phyloP scores from a whole-genome alignment of 768 basidiomycete genomes.

The Leucosporidium creatinivorum region DNA sequence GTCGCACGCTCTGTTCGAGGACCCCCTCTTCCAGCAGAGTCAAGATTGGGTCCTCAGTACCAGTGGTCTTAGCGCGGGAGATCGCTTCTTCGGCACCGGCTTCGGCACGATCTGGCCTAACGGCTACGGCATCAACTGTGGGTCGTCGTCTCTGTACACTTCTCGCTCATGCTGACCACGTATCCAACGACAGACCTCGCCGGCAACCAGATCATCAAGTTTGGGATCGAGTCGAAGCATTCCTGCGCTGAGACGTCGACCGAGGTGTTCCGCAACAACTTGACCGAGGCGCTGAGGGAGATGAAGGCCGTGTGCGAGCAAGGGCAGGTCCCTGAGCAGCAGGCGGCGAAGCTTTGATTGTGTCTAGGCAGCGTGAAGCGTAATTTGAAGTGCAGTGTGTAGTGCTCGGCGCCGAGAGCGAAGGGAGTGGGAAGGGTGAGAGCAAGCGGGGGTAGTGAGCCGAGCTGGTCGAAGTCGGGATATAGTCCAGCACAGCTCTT shows the following conservation, averaged over 20 bases:
- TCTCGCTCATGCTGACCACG: background rate
- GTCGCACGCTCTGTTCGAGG: slow-evolving; percentile 61
- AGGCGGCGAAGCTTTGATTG: no score
- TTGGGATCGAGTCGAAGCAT: slow-evolving; percentile 86
- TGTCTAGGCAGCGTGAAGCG: no score
- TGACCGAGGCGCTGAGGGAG: slow-evolving; percentile 59
- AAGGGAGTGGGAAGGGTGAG: no score
- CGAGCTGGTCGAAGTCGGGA: no score
- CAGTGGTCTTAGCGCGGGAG: slow-evolving; percentile 77
- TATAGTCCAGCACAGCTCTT: no score
- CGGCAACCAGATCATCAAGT: slow-evolving; percentile 70
- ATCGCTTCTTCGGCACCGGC: slow-evolving; percentile 80
- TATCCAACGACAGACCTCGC: slow-evolving; percentile 61
- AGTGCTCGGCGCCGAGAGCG: no score
- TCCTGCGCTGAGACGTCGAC: slow-evolving; percentile 67
- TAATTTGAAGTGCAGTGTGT: no score
- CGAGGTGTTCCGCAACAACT: slow-evolving; percentile 54
- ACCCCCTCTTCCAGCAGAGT: slow-evolving; percentile 64
- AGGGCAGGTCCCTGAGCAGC: slow-evolving; percentile 12
- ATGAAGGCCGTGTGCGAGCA: slow-evolving; percentile 57
- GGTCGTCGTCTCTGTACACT: slow-evolving; percentile 39
- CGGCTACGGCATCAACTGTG: slow-evolving; percentile 93
- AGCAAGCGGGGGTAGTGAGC: no score
- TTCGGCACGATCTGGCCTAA: slow-evolving; percentile 75
- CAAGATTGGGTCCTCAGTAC: slow-evolving; percentile 83